Base-by-base conservation (phyloP, 192 early-diverging fungal genomes). In the Umbelopsis sp. region DNA sequence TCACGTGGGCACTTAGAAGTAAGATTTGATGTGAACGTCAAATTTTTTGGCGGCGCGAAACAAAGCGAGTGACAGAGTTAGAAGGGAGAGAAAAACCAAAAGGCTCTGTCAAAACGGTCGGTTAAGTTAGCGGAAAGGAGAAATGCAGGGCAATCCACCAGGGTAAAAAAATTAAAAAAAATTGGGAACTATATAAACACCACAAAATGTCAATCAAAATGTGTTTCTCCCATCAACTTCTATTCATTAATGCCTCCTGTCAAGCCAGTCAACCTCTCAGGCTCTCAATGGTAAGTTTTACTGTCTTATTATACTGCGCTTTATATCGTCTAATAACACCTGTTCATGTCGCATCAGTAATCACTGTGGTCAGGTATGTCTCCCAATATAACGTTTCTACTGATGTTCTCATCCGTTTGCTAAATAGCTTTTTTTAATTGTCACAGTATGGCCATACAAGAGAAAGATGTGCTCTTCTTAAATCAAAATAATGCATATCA, bases 401-500 rank as follows among this genome's bases (percentile, higher is more conserved):
- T 17, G 52, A 12, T 34, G 4, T 29, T 62, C 1, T 11, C 29
- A 14, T 62, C 12, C n/a, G 17, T 34, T 29, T 7, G 43, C 43
- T 49, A 16, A 49, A 4, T 21, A 16, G 20, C 47, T 16, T 20
- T 49, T 21, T n/a, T 17, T 34, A 17, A 8, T 11, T 31, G 29
- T 16, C 38, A 41, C 38, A 62, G 56, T 62, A 62, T 62, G 56
- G 56, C 56, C 56, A 62, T 32, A 34, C 56, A 4, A 26, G 56
- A 20, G 56, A 62, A 2, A 22, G 56, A 34, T 62, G 56, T 26
- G 56, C 56, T 29, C 31, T 62, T 12, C 56, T 62, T 11, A 62
- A 62, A 62, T 62, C 56, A 62, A 62, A 62, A 62, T 62, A 62
- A 32, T n/a, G 12, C n/a, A n/a, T n/a, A n/a, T n/a, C n/a, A n/a